These are phyloP conservation scores for Leccinum aurantiacum DNA, from an alignment of 768 basidiomycete genomes.

Conservation along the genomic window DNA sequence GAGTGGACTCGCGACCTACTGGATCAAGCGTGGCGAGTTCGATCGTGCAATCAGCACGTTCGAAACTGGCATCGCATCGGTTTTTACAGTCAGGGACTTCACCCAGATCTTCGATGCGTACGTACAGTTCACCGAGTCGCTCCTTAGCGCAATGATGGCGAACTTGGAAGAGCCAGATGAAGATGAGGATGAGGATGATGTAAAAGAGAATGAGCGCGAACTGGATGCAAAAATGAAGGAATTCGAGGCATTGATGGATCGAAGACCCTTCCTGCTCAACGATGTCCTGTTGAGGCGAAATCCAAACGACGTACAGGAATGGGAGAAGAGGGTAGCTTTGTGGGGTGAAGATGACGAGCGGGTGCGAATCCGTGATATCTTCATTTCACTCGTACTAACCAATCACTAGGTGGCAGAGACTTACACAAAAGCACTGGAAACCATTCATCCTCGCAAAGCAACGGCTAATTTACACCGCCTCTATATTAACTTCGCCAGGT, in stretches of 20 bases:
- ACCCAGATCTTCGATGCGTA: conserved; percentile 98
- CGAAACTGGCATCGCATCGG: conserved; percentile 78
- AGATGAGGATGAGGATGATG: conserved; percentile 70
- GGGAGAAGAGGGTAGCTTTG: conserved; percentile 95
- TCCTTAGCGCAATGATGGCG: conserved; percentile 89
- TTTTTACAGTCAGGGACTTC: conserved; percentile 94
- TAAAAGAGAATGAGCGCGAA: conserved; percentile 76
- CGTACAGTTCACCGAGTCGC: conserved; percentile 87
- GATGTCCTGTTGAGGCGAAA: conserved; percentile 92
- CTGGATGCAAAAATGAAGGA: conserved; percentile 87
- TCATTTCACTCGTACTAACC: conserved; percentile 2
- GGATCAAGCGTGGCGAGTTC: conserved; percentile 97
- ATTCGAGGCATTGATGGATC: conserved; percentile 93
- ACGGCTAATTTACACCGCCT: conserved; percentile 88
- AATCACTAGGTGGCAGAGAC: conserved; percentile 80
- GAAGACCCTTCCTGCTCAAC: conserved; percentile 93
- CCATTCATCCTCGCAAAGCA: conserved; percentile 84
- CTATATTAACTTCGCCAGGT: conserved; percentile 94
- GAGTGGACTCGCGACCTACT: conserved; percentile 96
- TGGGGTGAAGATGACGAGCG: conserved; percentile 94
- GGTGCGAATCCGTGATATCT: conserved; percentile 40
- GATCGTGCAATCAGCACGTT: conserved; percentile 87
- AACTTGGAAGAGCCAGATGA: conserved; percentile 76
- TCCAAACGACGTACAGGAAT: conserved; percentile 97
- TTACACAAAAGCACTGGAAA: conserved; percentile 86